Base-by-base conservation (phyloP, 805 yeast genomes). In the Danielia oregonensis region DNA sequence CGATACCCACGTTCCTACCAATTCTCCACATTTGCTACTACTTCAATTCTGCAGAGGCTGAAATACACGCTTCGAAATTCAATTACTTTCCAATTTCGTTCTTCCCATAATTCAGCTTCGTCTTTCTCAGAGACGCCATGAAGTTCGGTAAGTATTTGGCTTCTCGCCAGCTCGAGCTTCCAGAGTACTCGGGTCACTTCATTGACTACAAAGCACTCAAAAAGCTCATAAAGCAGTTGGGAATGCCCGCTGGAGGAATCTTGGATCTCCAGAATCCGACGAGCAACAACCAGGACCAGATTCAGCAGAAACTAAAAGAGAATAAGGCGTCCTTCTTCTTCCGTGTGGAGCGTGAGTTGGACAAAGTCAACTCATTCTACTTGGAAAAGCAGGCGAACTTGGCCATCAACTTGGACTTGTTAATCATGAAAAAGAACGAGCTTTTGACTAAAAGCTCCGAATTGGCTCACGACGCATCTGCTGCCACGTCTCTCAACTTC, bases 111-210 rank as follows among this genome's bases (percentile, higher is more conserved):
- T n/a, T n/a, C n/a, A n/a, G n/a, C n/a, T n/a, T n/a, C n/a, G n/a
- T n/a, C n/a, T n/a, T n/a, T n/a, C n/a, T n/a, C n/a, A n/a, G n/a
- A n/a, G n/a, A n/a, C 17, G 16, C 22, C 26, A 65, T 68, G 98
- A 93, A 93, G 70, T 93, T 88, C 61, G 98, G 98, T 33, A 93
- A 93, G 62, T 86, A 87, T 55, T 70, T 93, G 56, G 97, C 95
- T 44, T 84, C 94, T 27, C 78, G 97, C 56, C 96, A 88, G 63
- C 70, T 93, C 48, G 97, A 91, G 59, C 69, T 91, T 39, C 97
- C 97, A 8, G 98, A 93, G 60, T 93, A 93, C 59, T 79, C 94
- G 32, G 88, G 91, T 24, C 83, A 86, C 56, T 93, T 91, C 65
- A 91, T 93, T 55, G 88, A 93, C 65, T 93, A 93, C 63, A 93